These are phyloP conservation scores for Kalaharituber pfeilii DNA, from an alignment of 2,329 filamentous ascomycete genomes.

Conservation along the genomic window DNA sequence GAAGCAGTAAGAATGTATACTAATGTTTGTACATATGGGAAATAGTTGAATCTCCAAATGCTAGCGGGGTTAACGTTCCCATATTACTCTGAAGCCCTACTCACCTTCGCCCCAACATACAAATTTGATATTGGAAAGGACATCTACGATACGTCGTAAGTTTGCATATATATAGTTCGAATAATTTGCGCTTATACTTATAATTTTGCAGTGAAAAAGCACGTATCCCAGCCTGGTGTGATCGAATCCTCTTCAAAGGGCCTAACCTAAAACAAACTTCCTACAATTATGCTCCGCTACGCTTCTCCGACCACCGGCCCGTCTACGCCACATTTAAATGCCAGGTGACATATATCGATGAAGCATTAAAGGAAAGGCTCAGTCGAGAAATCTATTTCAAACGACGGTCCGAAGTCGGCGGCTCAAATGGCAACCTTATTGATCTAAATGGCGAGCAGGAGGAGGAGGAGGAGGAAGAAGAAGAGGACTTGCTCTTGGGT, in stretches of 20 bases:
- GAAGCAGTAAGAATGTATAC: no score
- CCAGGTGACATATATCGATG: slow-evolving; percentile 62
- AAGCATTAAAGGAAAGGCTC: slow-evolving; percentile 52
- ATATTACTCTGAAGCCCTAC: slow-evolving; percentile 77
- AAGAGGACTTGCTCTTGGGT: slow-evolving; percentile 58
- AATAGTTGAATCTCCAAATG: slow-evolving; percentile 83
- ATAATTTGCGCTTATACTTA: background rate
- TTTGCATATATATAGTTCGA: no score
- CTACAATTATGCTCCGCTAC: slow-evolving; percentile 66
- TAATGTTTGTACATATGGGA: background rate
- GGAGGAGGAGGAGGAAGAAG: slow-evolving; percentile 41
- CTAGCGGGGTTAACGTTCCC: slow-evolving; percentile 75
- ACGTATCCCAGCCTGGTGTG: slow-evolving; percentile 92
- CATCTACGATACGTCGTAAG: slow-evolving; percentile 75
- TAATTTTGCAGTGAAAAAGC: slow-evolving; percentile 56
- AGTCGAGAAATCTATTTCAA: slow-evolving; percentile 56
- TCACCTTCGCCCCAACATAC: slow-evolving; percentile 84
- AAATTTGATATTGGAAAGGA: slow-evolving; percentile 85
- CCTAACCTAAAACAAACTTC: slow-evolving; percentile 62
- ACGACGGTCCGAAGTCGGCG: slow-evolving; percentile 45
- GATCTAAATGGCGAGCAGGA: slow-evolving; percentile 34
- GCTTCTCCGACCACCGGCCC: slow-evolving; percentile 89
- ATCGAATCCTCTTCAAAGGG: slow-evolving; percentile 78
- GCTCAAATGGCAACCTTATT: slow-evolving; percentile 31
- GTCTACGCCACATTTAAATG: slow-evolving; percentile 84